A percentile compares a stretch with the other conserved stretches of the same genome.
These are phyloP conservation scores for Martensiomyces pterosporus DNA, from an alignment of 192 early-diverging fungal species.

Conservation along the genomic window DNA sequence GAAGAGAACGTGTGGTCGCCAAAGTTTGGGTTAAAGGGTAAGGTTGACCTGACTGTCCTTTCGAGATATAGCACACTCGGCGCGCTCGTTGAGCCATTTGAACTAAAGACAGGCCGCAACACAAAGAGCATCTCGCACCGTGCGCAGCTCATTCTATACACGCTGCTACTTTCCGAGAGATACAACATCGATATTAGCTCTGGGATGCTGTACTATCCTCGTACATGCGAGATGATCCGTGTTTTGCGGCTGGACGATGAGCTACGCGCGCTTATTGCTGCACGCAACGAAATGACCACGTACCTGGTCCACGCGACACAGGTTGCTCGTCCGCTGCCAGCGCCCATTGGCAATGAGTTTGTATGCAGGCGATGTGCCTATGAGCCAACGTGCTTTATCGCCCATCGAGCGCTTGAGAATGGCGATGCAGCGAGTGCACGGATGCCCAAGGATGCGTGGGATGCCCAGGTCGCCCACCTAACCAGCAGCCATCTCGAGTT, in stretches of 20 bases:
- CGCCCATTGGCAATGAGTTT: conserved; percentile 60
- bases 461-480: conserved; percentile 58
- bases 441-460: conserved; percentile 55
- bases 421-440: conserved; percentile 58
- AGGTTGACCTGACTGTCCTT: conserved; percentile 70
- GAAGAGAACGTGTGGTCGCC: conserved; percentile 93
- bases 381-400: conserved; percentile 62
- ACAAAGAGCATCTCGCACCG: conserved; percentile 61
- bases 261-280: conserved; percentile 65
- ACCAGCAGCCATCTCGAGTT: conserved; percentile 59
- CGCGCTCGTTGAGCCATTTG: conserved; percentile 70
- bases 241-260: conserved; percentile 64
- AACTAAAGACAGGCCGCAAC: conserved; percentile 81
- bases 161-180: conserved; percentile 76
- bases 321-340: conserved; percentile 52
- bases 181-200: conserved; percentile 67
- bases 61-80: conserved; percentile 16
- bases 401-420: conserved; percentile 70
- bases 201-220: conserved; percentile 78
- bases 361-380: conserved; percentile 67
- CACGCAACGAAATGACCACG: conserved; percentile 70
- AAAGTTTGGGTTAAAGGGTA: conserved; percentile 89
- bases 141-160: conserved; percentile 84
- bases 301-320: conserved; percentile 33
- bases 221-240: conserved; percentile 58